A percentile compares a stretch with the other conserved stretches of the same genome.
phyloP scores from a whole-genome alignment of 805 yeast genomes.

The Soucietia sequanensis region DNA sequence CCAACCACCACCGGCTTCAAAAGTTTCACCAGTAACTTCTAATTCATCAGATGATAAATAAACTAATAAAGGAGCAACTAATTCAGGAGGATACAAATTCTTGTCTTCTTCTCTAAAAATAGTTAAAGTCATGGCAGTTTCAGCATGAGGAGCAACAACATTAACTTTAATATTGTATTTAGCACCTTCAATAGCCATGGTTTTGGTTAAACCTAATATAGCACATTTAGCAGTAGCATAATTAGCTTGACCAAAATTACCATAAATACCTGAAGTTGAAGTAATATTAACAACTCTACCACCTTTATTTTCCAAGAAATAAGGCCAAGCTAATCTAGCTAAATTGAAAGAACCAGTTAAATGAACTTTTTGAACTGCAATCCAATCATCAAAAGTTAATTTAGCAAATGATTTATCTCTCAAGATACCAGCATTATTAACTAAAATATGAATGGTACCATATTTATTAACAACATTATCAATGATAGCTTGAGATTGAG shows the following conservation, averaged over 20 bases:
- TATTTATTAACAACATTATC: slow-evolving; percentile 71
- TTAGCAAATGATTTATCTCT: slow-evolving; percentile 86
- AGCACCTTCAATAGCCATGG: slow-evolving; percentile 89
- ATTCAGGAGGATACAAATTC: slow-evolving; percentile 80
- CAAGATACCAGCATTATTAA: slow-evolving; percentile 94
- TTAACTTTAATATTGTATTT: slow-evolving; percentile 73
- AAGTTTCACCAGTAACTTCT: slow-evolving; percentile 72
- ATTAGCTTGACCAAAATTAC: slow-evolving; percentile 96
- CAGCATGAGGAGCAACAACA: slow-evolving; percentile 95
- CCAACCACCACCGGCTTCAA: slow-evolving; percentile 97
- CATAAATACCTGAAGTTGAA: slow-evolving; percentile 95
- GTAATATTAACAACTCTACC: slow-evolving; percentile 88
- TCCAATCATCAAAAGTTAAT: slow-evolving; percentile 84
- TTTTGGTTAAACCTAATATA: slow-evolving; percentile 77
- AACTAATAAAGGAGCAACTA: slow-evolving; percentile 88
- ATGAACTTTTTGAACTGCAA: slow-evolving; percentile 76
- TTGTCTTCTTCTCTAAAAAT: slow-evolving; percentile 78
- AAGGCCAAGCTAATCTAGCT: slow-evolving; percentile 91
- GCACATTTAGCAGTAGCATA: slow-evolving; percentile 93
- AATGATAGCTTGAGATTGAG: slow-evolving; percentile 70
- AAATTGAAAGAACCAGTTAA: slow-evolving; percentile 77
- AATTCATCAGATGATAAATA: slow-evolving; percentile 75
- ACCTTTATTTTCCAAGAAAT: slow-evolving; percentile 70
- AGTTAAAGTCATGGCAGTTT: slow-evolving; percentile 93
- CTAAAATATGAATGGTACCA: slow-evolving; percentile 81